Evolutionary conservation across 2,329 filamentous ascomycete genomes (phyloP), one percentile per base, ranked within the genome.

Genomic region (Colletotrichum somersetense): DNA sequence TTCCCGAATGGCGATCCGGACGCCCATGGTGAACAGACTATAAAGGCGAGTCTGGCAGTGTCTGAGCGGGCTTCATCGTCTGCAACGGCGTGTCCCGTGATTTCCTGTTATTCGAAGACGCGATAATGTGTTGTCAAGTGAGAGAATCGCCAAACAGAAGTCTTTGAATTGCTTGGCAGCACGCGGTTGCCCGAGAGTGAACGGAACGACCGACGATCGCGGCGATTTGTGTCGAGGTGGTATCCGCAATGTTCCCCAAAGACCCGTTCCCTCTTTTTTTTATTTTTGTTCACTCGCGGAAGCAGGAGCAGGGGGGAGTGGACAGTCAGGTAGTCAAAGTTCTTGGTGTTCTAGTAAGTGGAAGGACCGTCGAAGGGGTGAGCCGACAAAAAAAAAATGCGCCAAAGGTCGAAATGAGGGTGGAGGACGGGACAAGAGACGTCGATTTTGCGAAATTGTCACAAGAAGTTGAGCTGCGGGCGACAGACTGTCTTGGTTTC

Each of bases 1-100:
- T 83, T 95, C 91, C 76, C 94, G 89, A 78, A 97, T 97, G 70
- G 93, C 92, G 80, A 97, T 90, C 81, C 94, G 91, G 93, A 97
- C 96, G 57, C 62, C 70, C 73, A 75, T 75, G 30, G 40, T 69
- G 56, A 62, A 56, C 62, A 59, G 73, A 74, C 64, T 74, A 71
- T 74, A 53, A 68, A 18, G 64, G 44, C 20, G 65, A 66, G 67
- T 66, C 72, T 67, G 61, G 57, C 44, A 57, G 50, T 55, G 63
- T 67, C 61, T 63, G 72, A 48, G n/a, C 48, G 64, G 53, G 44
- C 59, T 57, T 72, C 73, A 74, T 74, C 50, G 72, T 74, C 71
- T 67, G 62, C 67, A 56, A 42, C 62, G 50, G 62, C 57, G 56
- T 67, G 50, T 50, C 33, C 57, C 20, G 38, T 18, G 38, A 38